Conservation (phyloP, 768 basidiomycete species). For the Trametopsis cervina region DNA sequence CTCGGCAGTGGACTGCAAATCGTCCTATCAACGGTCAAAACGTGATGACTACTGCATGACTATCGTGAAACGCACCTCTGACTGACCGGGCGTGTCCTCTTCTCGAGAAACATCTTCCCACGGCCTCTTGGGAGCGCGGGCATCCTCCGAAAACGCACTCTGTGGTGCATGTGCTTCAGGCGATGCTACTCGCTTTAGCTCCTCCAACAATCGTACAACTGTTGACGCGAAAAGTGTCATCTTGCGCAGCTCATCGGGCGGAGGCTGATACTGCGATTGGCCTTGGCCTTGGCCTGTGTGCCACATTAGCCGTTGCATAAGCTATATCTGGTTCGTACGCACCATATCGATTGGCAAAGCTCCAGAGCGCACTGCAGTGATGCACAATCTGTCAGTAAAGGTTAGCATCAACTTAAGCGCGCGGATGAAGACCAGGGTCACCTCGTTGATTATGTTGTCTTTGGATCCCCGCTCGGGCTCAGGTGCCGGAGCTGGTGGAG, state of each 20-base stretch:
- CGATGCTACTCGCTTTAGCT: constrained; percentile 39
- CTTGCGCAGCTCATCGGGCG: constrained; percentile 50
- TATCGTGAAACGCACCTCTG: constrained; percentile 3
- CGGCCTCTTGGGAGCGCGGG: constrained; percentile 66
- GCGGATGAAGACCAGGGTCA: constrained; percentile 17
- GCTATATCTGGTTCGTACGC: constrained; percentile 15
- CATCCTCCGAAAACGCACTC: constrained; percentile 31
- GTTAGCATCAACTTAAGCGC: not conserved
- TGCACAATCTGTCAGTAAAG: constrained; percentile 41
- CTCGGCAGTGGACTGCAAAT: constrained; percentile 60
- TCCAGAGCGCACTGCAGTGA: constrained; percentile 53
- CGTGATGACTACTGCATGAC: not conserved
- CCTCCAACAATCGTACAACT: constrained; percentile 65
- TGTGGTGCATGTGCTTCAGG: constrained; percentile 18
- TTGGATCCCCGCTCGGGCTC: constrained; percentile 28
- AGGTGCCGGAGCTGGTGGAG: constrained; percentile 30
- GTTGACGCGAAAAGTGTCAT: constrained; percentile 62
- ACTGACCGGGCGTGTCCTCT: constrained; percentile 21
- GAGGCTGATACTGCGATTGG: constrained; percentile 38
- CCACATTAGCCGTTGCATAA: not conserved
- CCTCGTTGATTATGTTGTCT: constrained; percentile 32
- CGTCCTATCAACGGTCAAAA: constrained; percentile 9
- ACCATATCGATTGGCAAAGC: constrained; percentile 69
- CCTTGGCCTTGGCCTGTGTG: not conserved
- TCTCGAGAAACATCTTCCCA: constrained; percentile 70